Evolutionary conservation across 495 filamentous ascomycete genomes (phyloP), one percentile per base, ranked within the genome.

Genomic region (Terfezia boudieri): DNA sequence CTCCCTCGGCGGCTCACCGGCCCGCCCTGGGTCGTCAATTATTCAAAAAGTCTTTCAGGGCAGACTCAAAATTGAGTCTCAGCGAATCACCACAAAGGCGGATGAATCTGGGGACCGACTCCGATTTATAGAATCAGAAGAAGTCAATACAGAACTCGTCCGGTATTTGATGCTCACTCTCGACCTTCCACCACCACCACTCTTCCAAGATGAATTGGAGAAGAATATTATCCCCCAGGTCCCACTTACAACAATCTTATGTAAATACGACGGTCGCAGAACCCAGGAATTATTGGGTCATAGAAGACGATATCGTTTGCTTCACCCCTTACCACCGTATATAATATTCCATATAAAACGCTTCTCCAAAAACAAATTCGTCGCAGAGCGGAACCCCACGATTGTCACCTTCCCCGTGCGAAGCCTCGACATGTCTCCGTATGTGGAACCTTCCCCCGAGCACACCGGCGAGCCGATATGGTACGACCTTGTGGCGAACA

Each of bases 201-300:
- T 99, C n/a, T 99, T 99, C 72, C 86, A 94, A 66, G 92, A 94
- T 63, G 83, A 89, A 59, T 67, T 76, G 16, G 81, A 88, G 59
- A 77, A 82, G 66, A 95, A 93, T 66, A 95, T 94, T 68, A 96
- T 99, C 66, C 90, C 90, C 3, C 90, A 95, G 62, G 79, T 96
- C 8, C 86, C 89, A 0, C 76, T 99, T 11, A 83, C 84, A n/a
- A 79, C 75, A 36, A 81, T 98, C 58, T 73, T 99, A 17, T 75
- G 79, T 56, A 99, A 99, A 67, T 99, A 99, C 70, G 87, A 96
- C 68, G 90, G 90, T 55, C 64, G 85, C 20, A 80, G 78, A 23
- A 78, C 86, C 2, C 89, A 94, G 63, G 90, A 96, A 61, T 85
- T 88, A 59, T 73, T 88, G 53, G 80, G 84, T 55, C 80, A 84